Base-by-base conservation (phyloP, 2,329 filamentous ascomycete genomes). In the Davidsoniella eucalypti region DNA sequence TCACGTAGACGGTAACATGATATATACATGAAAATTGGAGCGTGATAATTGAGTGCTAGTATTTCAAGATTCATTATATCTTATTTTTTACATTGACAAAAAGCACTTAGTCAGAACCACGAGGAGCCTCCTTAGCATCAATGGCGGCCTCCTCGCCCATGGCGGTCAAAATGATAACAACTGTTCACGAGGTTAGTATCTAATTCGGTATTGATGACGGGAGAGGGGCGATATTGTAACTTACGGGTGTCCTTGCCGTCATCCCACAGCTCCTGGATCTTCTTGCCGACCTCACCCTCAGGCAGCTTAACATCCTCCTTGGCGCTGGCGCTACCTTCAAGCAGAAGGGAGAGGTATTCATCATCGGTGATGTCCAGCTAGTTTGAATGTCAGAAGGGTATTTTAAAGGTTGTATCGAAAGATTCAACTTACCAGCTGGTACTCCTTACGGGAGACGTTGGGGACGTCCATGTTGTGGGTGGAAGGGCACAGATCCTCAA, bases 401-500 rank as follows among this genome's bases (percentile, higher is more conserved):
- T 53, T 54, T 8, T 52, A 40, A 41, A 49, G 36, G 38, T 33
- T 41, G 39, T 18, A 41, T 36, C 8, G 12, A 9, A 33, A 33
- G 29, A 33, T 10, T 10, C 8, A 47, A 78, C 87, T 80, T 75
- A 95, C 87, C 64, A 96, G 80, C 76, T 92, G 83, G 77, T 84
- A 94, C 76, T 95, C 90, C 70, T 76, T 78, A 65, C 90, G 88
- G 62, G 67, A 68, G 71, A 96, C 90, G 72, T 92, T 83, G 71
- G 93, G 93, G 61, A 98, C 92, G 64, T 98, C 87, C 86, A 93
- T 93, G 79, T 93, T 84, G 76, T 84, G 80, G 76, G 92, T 98
- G 67, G 92, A 98, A 61, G 92, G 92, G 71, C 82, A 95, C 57
- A 98, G 81, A 75, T 98, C 93, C 77, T 98, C 92, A 60, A 94